Evolutionary conservation across 2,329 filamentous ascomycete genomes (phyloP), one percentile per base, ranked within the genome.

Genomic region (Elsinoe australis): DNA sequence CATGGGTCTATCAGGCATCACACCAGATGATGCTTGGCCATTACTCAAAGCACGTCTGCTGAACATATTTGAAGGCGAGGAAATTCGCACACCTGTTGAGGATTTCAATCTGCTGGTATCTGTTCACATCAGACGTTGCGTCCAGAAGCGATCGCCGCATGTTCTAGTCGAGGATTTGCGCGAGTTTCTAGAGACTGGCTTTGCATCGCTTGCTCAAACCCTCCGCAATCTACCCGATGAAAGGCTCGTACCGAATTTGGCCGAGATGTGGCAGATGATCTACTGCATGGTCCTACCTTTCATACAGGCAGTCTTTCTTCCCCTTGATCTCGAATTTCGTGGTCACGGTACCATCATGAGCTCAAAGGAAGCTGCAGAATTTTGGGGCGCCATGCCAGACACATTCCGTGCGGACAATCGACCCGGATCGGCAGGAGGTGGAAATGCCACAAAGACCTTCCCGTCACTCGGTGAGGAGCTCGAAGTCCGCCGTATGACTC

Each of bases 301-400:
- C 61, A 82, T 98, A 58, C 90, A 96, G 68, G 88, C 90, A 1
- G 89, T 95, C 1, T 95, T 98, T 61, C 71, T 98, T 1, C 92
- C 89, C 0, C 70, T 98, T 1, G 92, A 98, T 60, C 77, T 95
- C 8, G 92, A 98, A 62, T 94, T 98, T 62, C 83, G 87, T 47
- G 92, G 90, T 4, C 77, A 78, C 38, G 92, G 92, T 12, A 73
- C 79, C 0, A 76, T 96, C 49, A 83, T 96, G 76, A 82, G 76
- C 0, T 66, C 77, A 0, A 80, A 87, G 4, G 83, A 94, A 65
- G 85, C 89, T 3, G 80, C 82, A 32, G 90, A 96, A 51, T 95
- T 95, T 59, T 96, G 90, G 88, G 85, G 85, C 21, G 82, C 81
- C 5, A 74, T 85, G 14, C 71, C 82, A 47, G 62, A 66, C 39